phyloP scores from a whole-genome alignment of 2,329 filamentous ascomycete species.

The Cyphellophora attinorum region DNA sequence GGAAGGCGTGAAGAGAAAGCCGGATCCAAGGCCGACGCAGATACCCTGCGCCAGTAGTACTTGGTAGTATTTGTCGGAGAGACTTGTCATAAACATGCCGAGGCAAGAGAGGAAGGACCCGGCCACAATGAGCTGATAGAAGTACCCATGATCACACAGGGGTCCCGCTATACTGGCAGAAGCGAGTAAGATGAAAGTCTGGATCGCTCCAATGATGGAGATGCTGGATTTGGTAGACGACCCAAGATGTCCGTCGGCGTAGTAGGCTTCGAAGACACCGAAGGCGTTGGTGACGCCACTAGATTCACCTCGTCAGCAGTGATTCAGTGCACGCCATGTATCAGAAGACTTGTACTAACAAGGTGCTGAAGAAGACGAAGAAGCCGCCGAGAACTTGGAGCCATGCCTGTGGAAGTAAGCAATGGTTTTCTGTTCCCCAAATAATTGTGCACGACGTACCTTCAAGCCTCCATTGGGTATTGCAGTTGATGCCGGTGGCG shows the following conservation, averaged over 20 bases:
- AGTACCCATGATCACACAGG: neutral
- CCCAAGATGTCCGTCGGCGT: neutral
- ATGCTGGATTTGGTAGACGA: neutral
- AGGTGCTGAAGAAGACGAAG: neutral
- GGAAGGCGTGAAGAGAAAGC: constrained; percentile 32
- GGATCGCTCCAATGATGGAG: neutral
- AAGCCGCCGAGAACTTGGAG: neutral
- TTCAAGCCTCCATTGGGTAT: neutral
- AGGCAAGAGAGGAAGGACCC: neutral
- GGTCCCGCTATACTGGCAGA: neutral
- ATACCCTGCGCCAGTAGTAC: constrained; percentile 31
- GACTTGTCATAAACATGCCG: constrained; percentile 16
- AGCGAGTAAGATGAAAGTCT: neutral
- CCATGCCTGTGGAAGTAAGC: no score
- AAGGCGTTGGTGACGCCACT: neutral
- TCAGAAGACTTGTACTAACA: no score
- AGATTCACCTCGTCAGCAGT: no score
- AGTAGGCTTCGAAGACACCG: neutral
- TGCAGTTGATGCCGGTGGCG: no score
- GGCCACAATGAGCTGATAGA: neutral
- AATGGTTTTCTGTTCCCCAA: no score
- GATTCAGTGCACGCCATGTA: no score
- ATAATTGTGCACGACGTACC: no score
- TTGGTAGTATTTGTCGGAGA: constrained; percentile 28
- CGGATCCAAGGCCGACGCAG: constrained; percentile 28